phyloP scores from a whole-genome alignment of 371 early-diverging fungal species.

The Rhizopus arrhizus region DNA sequence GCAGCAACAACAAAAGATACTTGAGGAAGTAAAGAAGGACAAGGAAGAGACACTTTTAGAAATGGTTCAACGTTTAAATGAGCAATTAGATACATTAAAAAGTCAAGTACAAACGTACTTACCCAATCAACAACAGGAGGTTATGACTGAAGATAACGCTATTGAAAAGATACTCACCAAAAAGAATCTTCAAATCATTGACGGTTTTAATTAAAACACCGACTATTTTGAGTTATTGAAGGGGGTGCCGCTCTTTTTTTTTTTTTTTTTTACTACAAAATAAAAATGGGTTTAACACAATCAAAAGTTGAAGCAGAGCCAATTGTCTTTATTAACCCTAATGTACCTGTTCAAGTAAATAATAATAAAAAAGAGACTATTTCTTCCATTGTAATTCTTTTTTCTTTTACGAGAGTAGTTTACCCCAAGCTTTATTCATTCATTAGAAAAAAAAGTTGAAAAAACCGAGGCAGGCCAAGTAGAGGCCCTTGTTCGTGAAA shows the following conservation, averaged over 20 bases:
- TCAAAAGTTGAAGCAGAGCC: constrained; percentile 27
- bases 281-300: constrained; percentile 25
- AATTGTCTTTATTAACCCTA: constrained; percentile 30
- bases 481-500: constrained; percentile 24
- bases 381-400: not conserved
- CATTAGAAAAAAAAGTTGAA: constrained; percentile 29
- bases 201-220: not conserved
- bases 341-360: constrained; percentile 31
- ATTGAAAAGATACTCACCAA: no score
- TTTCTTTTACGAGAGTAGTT: constrained; percentile 14
- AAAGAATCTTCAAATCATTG: no score
- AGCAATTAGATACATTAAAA: constrained; percentile 20
- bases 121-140: not conserved
- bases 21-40: constrained; percentile 4
- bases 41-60: constrained; percentile 8
- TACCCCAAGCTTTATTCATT: constrained; percentile 21
- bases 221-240: not conserved
- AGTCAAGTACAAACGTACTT: not conserved
- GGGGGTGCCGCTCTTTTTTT: not conserved
- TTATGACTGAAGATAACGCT: no score
- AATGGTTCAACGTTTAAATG: constrained; percentile 32
- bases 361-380: not conserved
- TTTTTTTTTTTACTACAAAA: constrained; percentile 3
- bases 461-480: constrained; percentile 29
- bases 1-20: constrained; percentile 4